phyloP scores from a whole-genome alignment of 192 early-diverging fungal species.

The Obelidium mucronatum region DNA sequence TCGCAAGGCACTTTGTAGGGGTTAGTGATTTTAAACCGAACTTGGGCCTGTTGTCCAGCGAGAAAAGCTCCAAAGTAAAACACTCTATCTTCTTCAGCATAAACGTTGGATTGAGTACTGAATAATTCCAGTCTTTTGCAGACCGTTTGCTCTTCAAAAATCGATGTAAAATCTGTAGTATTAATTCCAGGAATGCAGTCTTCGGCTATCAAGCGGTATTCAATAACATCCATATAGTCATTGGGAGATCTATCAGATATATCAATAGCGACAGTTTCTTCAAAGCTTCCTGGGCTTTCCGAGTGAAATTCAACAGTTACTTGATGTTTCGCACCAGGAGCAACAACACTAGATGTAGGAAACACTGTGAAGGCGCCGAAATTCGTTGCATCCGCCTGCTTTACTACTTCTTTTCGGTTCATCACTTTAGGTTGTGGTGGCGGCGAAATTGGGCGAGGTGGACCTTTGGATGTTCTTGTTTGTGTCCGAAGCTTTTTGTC shows the following conservation, averaged over 20 bases:
- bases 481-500: constrained; percentile 50
- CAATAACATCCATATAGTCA: constrained; percentile 56
- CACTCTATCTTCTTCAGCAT: constrained; percentile 67
- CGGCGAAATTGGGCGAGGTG: constrained; percentile 44
- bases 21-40: constrained; percentile 68
- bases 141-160: constrained; percentile 69
- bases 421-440: constrained; percentile 37
- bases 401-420: constrained; percentile 58
- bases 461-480: constrained; percentile 50
- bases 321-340: constrained; percentile 57
- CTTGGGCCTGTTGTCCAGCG: constrained; percentile 62
- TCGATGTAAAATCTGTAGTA: constrained; percentile 61
- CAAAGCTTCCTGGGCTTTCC: constrained; percentile 62
- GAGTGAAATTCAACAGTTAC: constrained; percentile 71
- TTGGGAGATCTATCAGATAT: constrained; percentile 60
- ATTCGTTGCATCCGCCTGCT: constrained; percentile 60
- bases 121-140: constrained; percentile 67
- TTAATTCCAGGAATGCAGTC: constrained; percentile 69
- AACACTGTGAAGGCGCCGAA: constrained; percentile 69
- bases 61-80: constrained; percentile 67
- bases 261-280: constrained; percentile 66
- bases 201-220: constrained; percentile 63
- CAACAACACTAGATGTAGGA: constrained; percentile 58
- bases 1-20: constrained; percentile 69
- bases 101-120: constrained; percentile 60